These are phyloP conservation scores for Staphylotrichum longicolle DNA, from an alignment of 495 filamentous ascomycete genomes.

Conservation along the genomic window DNA sequence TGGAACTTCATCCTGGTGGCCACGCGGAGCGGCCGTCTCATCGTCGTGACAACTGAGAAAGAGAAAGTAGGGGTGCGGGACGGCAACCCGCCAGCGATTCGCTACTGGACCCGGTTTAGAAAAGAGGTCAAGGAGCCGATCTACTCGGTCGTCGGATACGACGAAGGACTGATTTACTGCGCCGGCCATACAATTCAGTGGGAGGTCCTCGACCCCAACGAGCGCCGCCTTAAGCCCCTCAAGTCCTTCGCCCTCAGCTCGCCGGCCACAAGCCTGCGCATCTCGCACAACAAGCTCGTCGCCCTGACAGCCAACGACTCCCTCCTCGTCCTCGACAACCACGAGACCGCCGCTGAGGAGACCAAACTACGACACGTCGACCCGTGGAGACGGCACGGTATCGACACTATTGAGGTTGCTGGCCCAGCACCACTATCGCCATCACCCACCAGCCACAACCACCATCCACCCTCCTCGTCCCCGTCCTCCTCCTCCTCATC, in stretches of 20 bases:
- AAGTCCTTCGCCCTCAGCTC: constrained; percentile 43
- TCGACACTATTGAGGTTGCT: constrained; percentile 42
- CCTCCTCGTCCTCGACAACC: constrained; percentile 44
- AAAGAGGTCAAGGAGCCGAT: constrained; percentile 40
- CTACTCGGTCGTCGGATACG: constrained; percentile 43
- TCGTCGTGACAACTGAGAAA: constrained; percentile 44
- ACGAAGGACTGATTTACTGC: constrained; percentile 47
- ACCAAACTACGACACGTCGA: constrained; percentile 35
- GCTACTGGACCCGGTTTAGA: constrained; percentile 46
- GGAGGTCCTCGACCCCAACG: constrained; percentile 43
- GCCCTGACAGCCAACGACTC: constrained; percentile 47
- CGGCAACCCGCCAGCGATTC: constrained; percentile 29
- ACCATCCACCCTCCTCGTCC: no score
- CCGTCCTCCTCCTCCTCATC: no score
- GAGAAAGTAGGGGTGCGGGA: constrained; percentile 18
- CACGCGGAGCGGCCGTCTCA: constrained; percentile 42
- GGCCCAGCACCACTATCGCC: constrained; percentile 22
- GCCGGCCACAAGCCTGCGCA: constrained; percentile 41
- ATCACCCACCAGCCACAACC: no score
- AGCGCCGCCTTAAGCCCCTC: constrained; percentile 30
- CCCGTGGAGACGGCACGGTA: constrained; percentile 34
- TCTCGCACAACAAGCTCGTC: constrained; percentile 42
- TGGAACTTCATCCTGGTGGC: constrained; percentile 49
- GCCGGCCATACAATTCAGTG: constrained; percentile 43
- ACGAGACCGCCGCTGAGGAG: background rate